phyloP scores from a whole-genome alignment of 495 filamentous ascomycete species.

The Neurospora sp. region DNA sequence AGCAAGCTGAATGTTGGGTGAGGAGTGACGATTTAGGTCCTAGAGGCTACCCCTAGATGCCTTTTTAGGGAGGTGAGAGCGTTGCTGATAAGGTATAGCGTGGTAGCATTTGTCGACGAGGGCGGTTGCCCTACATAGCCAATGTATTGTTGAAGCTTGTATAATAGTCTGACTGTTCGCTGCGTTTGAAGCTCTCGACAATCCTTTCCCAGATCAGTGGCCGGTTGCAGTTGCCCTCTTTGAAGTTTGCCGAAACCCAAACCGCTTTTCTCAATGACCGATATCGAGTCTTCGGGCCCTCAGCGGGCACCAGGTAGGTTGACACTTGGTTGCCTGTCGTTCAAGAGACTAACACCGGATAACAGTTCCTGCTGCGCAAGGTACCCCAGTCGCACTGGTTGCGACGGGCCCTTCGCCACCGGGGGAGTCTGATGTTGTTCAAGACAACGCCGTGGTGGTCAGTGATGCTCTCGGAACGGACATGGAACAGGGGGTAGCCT shows the following conservation, averaged over 20 bases:
- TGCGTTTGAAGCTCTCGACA: constrained; percentile 10
- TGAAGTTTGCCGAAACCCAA: neutral
- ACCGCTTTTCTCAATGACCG: constrained; percentile 8
- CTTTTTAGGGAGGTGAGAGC: neutral
- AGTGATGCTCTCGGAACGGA: neutral
- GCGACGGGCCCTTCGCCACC: neutral
- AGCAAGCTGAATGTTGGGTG: neutral
- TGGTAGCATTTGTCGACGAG: neutral
- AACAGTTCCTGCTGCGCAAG: constrained; percentile 3
- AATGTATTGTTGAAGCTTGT: neutral
- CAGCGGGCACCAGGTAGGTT: constrained; percentile 9
- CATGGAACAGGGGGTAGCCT: neutral
- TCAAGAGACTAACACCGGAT: constrained; percentile 1
- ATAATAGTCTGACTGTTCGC: constrained; percentile 8
- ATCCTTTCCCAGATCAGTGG: constrained; percentile 4
- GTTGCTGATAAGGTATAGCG: neutral
- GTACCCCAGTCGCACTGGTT: constrained; percentile 5
- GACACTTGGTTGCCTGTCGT: neutral
- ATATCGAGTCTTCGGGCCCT: constrained; percentile 7
- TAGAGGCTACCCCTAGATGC: neutral
- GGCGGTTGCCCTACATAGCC: neutral
- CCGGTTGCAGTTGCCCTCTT: neutral
- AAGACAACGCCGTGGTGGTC: neutral
- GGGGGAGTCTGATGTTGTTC: neutral
- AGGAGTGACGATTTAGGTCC: neutral